Percentiles rank a stretch among this genome's conserved stretches.
phyloP scores from a whole-genome alignment of 495 filamentous ascomycete species.

The Tuber brumale region DNA sequence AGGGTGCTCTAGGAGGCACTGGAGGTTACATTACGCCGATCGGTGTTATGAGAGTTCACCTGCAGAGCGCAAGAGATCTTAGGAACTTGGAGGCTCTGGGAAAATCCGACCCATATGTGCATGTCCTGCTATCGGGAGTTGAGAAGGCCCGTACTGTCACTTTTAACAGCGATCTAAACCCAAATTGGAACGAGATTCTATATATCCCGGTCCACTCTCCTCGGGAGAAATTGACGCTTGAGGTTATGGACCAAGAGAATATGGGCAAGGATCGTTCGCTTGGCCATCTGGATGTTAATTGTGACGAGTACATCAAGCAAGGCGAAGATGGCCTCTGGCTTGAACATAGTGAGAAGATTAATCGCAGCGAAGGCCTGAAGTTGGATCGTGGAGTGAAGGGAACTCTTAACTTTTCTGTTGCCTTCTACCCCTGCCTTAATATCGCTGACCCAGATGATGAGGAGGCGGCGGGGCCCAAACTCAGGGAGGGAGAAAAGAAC shows the following conservation, averaged over 20 bases:
- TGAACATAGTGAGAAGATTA: conserved; percentile 66
- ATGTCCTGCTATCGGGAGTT: conserved; percentile 80
- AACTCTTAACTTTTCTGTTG: conserved; percentile 68
- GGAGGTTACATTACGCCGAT: conserved; percentile 90
- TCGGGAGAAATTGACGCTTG: conserved; percentile 77
- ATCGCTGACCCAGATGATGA: conserved; percentile 92
- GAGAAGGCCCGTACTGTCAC: conserved; percentile 88
- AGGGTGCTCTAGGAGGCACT: conserved; percentile 63
- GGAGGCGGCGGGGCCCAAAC: conserved; percentile 55
- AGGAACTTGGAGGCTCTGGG: conserved; percentile 92
- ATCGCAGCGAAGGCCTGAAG: conserved; percentile 56
- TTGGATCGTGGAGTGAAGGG: conserved; percentile 70
- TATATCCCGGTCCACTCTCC: conserved; percentile 85
- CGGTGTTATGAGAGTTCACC: conserved; percentile 89
- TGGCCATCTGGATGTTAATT: conserved; percentile 66
- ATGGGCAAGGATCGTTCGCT: conserved; percentile 80
- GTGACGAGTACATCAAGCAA: conserved; percentile 70
- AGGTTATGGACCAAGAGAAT: conserved; percentile 95
- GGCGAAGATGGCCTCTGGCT: conserved; percentile 74
- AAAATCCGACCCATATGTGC: conserved; percentile 91
- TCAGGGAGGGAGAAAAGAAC: conserved; percentile 19
- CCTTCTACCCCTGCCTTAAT: conserved; percentile 86
- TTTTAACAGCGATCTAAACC: conserved; percentile 90
- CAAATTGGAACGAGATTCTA: conserved; percentile 90
- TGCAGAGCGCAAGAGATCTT: conserved; percentile 70